phyloP scores from a whole-genome alignment of 106 monocot species.

The Dioscorea alata region DNA sequence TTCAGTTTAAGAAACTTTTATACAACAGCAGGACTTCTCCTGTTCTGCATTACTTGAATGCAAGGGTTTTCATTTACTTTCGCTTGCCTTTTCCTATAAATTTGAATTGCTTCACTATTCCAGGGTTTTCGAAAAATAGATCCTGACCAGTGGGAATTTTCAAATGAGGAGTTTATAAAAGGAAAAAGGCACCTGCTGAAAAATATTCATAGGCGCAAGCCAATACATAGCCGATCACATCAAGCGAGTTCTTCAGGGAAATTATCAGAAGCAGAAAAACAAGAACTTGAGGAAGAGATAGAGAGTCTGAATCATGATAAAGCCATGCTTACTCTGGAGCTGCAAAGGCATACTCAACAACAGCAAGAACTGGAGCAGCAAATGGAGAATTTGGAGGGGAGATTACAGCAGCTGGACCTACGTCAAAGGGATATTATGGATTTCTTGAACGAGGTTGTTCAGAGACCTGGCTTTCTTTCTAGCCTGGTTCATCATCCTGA shows the following conservation, averaged over 20 bases:
- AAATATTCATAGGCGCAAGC: conserved; percentile 79
- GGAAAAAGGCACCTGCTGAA: conserved; percentile 57
- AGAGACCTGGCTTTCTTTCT: conserved; percentile 51
- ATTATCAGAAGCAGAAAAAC: conserved; percentile 54
- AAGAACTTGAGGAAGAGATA: conserved; percentile 61
- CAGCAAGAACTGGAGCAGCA: conserved; percentile 40
- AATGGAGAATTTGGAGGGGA: conserved; percentile 62
- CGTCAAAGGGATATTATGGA: conserved; percentile 40
- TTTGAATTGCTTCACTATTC: too few species aligned
- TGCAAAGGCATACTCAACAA: conserved; percentile 46
- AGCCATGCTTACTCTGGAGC: conserved; percentile 32
- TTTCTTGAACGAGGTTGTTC: conserved; percentile 31
- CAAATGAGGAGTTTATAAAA: conserved; percentile 73
- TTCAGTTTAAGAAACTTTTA: too few species aligned
- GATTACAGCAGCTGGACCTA: conserved; percentile 41
- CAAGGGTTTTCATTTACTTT: too few species aligned
- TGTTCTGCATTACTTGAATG: too few species aligned
- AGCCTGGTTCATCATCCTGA: conserved; percentile 37
- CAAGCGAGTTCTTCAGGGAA: conserved; percentile 12
- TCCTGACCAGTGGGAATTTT: conserved; percentile 81
- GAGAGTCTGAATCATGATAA: conserved; percentile 57
- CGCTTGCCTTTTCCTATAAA: too few species aligned
- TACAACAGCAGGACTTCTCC: too few species aligned
- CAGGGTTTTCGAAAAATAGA: conserved; percentile 84
- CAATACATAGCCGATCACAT: conserved; percentile 61